A percentile compares a stretch with the other conserved stretches of the same genome.
These are phyloP conservation scores for Candida vaughaniae DNA, from an alignment of 805 yeast genomes.

Conservation along the genomic window DNA sequence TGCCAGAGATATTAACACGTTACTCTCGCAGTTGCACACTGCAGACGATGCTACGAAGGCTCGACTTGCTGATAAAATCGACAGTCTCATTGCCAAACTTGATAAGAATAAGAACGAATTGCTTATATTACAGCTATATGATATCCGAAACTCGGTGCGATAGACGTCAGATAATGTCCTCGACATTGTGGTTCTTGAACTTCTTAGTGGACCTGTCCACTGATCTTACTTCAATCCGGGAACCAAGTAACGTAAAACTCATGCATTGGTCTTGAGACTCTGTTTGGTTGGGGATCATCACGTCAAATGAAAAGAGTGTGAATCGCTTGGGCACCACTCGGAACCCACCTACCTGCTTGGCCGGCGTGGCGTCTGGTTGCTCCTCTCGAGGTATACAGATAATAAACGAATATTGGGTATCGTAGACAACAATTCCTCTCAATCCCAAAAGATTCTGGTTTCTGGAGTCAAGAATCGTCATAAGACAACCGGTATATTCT, in stretches of 20 bases:
- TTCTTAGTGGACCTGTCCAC: conserved; percentile 81
- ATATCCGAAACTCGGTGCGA: conserved; percentile 3
- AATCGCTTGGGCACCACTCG: conserved; percentile 67
- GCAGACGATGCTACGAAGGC: conserved; percentile 2
- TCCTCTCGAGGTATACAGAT: conserved; percentile 50
- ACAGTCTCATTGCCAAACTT: conserved; percentile 13
- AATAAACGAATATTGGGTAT: conserved; percentile 70
- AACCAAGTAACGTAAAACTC: conserved; percentile 72
- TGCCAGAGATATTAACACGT: conserved; percentile 7
- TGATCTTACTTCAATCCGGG: conserved; percentile 71
- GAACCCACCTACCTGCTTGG: conserved; percentile 57
- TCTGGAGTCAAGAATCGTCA: conserved; percentile 57
- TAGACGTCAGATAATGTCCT: conserved; percentile 38
- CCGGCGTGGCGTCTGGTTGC: conserved; percentile 17
- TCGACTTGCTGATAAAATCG: conserved; percentile 11
- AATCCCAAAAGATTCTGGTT: conserved; percentile 59
- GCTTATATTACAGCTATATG: conserved; percentile 22
- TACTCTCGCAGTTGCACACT: not conserved
- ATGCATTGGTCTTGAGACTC: conserved; percentile 35
- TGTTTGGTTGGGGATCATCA: conserved; percentile 19
- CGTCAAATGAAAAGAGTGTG: conserved; percentile 56
- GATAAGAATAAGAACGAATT: conserved; percentile 20
- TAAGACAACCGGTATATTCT: conserved; percentile 75
- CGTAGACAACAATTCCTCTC: conserved; percentile 81
- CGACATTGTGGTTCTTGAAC: conserved; percentile 77